Evolutionary conservation across 164 flowering plant species (phyloP), one percentile per base, ranked within the genome.

Genomic region (Aristolochia contorta): DNA sequence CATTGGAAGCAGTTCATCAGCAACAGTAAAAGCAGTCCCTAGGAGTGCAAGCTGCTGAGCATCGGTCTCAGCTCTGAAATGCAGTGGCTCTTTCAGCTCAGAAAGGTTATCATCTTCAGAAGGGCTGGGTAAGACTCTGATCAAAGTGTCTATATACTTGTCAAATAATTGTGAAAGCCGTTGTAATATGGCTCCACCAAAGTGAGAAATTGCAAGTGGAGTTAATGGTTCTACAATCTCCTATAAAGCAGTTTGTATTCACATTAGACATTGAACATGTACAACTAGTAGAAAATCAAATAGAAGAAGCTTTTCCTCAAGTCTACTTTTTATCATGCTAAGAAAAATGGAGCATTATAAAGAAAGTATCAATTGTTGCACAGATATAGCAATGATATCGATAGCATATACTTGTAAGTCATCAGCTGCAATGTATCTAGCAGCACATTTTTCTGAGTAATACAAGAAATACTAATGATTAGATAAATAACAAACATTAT

Each of bases 41-140:
- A 93, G 61, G 64, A 90, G 80, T n/a, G 92, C 84, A 66, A 93
- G 89, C 75, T 90, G 96, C 69, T 90, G 85, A n/a, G 96, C 75
- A 77, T 93, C 99, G 52, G 96, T 86, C 77, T 93, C 99, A 68
- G 89, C 87, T 75, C 80, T 79, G 61, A 82, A 84, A 57, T 81
- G 75, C 45, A 77, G 57, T 25, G 60, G 62, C 54, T 79, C 97
- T 59, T 85, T 87, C 52, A 80, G 75, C 64, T 89, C 94, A 15
- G 75, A 45, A 54, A 87, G 80, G 72, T 69, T 78, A 53, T 93
- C 99, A 62, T 93, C 99, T 72, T 90, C 99, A 48, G 91, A 79
- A 19, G 87, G 81, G 2, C 84, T 79, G 23, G 95, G 84, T 64
- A 93, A 69, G 50, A 84, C 82, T 74, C 83, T 88, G 52, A 81